phyloP scores from a whole-genome alignment of 2,329 filamentous ascomycete genomes.

The Cercospora canescens region DNA sequence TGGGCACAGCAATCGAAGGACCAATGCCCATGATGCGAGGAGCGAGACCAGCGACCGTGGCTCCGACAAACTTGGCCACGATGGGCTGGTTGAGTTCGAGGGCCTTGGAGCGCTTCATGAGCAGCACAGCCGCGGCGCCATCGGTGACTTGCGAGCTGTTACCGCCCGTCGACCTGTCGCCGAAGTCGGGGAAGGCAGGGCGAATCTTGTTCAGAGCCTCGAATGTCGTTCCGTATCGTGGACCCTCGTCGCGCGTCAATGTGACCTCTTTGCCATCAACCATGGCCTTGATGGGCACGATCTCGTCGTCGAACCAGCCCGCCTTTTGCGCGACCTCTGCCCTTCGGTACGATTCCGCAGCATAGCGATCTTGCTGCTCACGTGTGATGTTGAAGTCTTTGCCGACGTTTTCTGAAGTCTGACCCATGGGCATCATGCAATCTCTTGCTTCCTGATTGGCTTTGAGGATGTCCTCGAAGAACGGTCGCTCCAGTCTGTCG shows the following conservation, averaged over 20 bases:
- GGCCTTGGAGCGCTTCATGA: constrained; percentile 94
- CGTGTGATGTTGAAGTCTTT: constrained; percentile 83
- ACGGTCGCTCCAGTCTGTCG: constrained; percentile 69
- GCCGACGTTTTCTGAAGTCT: constrained; percentile 95
- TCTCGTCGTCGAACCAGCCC: constrained; percentile 92
- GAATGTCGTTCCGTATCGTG: constrained; percentile 83
- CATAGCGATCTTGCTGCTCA: constrained; percentile 79
- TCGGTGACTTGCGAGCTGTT: constrained; percentile 96
- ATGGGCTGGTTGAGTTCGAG: constrained; percentile 86
- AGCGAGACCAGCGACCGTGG: constrained; percentile 84
- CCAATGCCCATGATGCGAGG: constrained; percentile 97
- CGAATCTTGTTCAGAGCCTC: constrained; percentile 83
- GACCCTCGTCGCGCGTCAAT: constrained; percentile 84
- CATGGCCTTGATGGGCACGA: constrained; percentile 79
- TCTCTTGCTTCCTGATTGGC: constrained; percentile 76
- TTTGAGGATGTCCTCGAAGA: constrained; percentile 72
- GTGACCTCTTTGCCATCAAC: constrained; percentile 75
- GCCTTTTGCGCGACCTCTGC: constrained; percentile 89
- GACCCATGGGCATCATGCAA: constrained; percentile 95
- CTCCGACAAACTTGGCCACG: constrained; percentile 89
- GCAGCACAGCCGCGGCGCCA: constrained; percentile 81
- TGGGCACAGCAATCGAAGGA: constrained; percentile 69
- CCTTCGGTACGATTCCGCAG: constrained; percentile 81
- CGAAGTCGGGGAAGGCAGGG: constrained; percentile 86
- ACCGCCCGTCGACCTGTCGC: constrained; percentile 81